Evolutionary conservation across 1,139 yeast species (phyloP).

Genomic region (Protomyces inundatus): DNA sequence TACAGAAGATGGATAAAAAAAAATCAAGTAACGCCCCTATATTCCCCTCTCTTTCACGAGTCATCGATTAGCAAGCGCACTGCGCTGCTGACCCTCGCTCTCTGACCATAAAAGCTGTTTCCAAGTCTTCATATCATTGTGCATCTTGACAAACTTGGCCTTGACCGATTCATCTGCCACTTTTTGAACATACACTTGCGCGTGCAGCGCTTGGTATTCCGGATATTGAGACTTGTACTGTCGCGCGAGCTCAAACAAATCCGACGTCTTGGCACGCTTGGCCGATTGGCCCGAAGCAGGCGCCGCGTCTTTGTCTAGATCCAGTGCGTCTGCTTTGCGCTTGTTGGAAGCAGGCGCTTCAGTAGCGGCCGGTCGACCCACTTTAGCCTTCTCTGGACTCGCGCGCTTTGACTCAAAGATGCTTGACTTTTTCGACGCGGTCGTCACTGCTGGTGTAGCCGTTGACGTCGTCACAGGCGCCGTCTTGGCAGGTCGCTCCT

Average conservation of each 20-base stretch:
- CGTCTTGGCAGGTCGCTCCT: not conserved
- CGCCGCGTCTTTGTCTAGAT: not conserved
- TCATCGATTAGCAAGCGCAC: not conserved
- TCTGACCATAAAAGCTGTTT: conserved; percentile 7
- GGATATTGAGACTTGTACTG: conserved; percentile 16
- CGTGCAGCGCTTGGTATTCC: conserved; percentile 11
- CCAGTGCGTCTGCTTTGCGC: conserved; percentile 1
- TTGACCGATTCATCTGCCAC: conserved; percentile 7
- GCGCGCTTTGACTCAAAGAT: not conserved
- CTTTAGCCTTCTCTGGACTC: not conserved
- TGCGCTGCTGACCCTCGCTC: not conserved
- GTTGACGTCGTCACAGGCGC: not conserved
- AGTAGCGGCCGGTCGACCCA: not conserved
- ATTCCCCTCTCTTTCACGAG: no score
- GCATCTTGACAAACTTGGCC: conserved; percentile 19
- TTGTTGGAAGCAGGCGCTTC: not conserved
- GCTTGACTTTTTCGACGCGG: not conserved
- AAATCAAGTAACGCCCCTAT: no score
- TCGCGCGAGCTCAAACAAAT: conserved; percentile 12
- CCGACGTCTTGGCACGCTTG: not conserved
- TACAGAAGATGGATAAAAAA: no score
- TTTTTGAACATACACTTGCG: conserved; percentile 1
- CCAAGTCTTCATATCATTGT: conserved; percentile 19
- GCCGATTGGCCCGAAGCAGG: not conserved
- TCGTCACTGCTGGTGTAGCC: not conserved